Percentiles rank a stretch among this genome's conserved stretches.
These are phyloP conservation scores for Uromyces viciae-fabae DNA, from an alignment of 1,284 basidiomycete species.

Conservation along the genomic window DNA sequence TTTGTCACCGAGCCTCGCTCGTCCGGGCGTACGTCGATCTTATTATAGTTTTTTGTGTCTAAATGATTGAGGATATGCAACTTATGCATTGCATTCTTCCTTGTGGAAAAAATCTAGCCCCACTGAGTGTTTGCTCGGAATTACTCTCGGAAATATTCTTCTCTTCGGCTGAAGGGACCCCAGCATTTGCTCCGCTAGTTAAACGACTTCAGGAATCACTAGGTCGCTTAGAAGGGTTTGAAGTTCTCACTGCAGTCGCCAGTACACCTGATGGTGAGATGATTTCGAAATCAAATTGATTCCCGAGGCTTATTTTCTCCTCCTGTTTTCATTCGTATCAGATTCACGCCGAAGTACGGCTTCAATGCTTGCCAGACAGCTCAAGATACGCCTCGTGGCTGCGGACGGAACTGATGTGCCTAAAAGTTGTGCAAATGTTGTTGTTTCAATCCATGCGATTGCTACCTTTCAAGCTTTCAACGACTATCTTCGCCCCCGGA, in stretches of 20 bases:
- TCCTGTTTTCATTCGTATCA: conserved; percentile 53
- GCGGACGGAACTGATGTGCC: conserved; percentile 82
- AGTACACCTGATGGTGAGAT: conserved; percentile 65
- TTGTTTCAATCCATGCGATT: conserved; percentile 91
- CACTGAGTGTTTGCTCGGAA: background rate
- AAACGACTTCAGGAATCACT: conserved; percentile 91
- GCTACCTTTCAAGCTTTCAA: conserved; percentile 92
- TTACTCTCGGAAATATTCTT: conserved; percentile 41
- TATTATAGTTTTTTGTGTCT: conserved; percentile 1
- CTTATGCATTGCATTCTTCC: no score
- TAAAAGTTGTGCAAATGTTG: conserved; percentile 76
- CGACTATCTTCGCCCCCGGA: conserved; percentile 83
- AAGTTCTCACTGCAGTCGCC: conserved; percentile 79
- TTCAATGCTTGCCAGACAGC: conserved; percentile 76
- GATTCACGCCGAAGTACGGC: conserved; percentile 81
- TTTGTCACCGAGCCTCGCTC: conserved; percentile 71
- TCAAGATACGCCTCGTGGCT: conserved; percentile 80
- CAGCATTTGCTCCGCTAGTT: conserved; percentile 68
- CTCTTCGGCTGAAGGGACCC: conserved; percentile 46
- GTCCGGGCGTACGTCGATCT: conserved; percentile 57
- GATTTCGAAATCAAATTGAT: conserved; percentile 22
- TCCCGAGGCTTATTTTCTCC: conserved; percentile 39
- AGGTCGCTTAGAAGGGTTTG: conserved; percentile 87
- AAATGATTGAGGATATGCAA: background rate
- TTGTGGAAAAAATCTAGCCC: background rate